A percentile compares a stretch with the other conserved stretches of the same genome.
Conservation (phyloP, 2,329 filamentous ascomycete genomes). For the Colletotrichum aenigma region DNA sequence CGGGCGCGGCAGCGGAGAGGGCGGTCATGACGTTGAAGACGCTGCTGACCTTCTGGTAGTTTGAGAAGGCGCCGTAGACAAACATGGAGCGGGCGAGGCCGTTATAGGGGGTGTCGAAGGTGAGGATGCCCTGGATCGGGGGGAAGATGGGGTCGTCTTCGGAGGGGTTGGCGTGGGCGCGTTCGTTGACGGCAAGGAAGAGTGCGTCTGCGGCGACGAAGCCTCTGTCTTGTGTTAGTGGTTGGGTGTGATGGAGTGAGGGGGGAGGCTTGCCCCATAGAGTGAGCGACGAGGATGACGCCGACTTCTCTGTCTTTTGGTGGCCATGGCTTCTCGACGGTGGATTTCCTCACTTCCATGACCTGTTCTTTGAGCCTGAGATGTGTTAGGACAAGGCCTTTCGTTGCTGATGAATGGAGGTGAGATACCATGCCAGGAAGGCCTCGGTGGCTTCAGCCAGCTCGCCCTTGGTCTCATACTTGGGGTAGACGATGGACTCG, state of each 20-base stretch:
- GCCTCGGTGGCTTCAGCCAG: slow-evolving; percentile 52
- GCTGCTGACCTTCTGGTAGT: slow-evolving; percentile 60
- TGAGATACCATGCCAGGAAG: slow-evolving; percentile 47
- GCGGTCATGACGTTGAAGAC: slow-evolving; percentile 64
- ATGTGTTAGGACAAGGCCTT: not conserved
- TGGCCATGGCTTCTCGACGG: slow-evolving; percentile 73
- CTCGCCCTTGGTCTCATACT: slow-evolving; percentile 76
- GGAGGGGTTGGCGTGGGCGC: slow-evolving; percentile 43
- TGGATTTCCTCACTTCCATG: slow-evolving; percentile 75
- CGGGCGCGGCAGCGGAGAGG: slow-evolving; percentile 51
- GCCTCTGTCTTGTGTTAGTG: slow-evolving; percentile 51
- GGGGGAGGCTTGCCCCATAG: slow-evolving; percentile 64
- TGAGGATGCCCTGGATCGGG: slow-evolving; percentile 77
- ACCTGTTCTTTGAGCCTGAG: slow-evolving; percentile 78
- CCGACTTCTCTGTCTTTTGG: slow-evolving; percentile 81
- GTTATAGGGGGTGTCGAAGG: slow-evolving; percentile 87
- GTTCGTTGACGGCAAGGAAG: slow-evolving; percentile 72
- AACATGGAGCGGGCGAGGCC: slow-evolving; percentile 66
- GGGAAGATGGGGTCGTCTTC: slow-evolving; percentile 69
- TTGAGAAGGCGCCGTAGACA: slow-evolving; percentile 64
- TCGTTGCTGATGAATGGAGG: too few species aligned
- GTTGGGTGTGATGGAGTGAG: accelerated
- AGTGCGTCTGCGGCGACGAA: slow-evolving; percentile 85
- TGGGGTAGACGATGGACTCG: slow-evolving; percentile 68
- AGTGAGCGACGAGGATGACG: slow-evolving; percentile 81